phyloP scores from a whole-genome alignment of 208 protist species.

The Novymonas esmeraldas region DNA sequence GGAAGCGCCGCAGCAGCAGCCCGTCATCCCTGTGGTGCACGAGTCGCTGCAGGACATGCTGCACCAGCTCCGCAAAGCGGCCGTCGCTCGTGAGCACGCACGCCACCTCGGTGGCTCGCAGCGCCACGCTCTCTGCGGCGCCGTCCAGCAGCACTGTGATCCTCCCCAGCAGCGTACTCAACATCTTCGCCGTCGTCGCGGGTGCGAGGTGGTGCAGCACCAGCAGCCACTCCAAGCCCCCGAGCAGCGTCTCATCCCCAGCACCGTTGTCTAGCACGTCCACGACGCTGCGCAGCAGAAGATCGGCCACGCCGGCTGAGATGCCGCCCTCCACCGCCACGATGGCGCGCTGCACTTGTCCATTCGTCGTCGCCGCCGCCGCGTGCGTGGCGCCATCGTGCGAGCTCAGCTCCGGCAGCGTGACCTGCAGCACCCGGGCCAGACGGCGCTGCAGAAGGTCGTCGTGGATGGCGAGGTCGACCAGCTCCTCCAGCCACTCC shows the following conservation, averaged over 20 bases:
- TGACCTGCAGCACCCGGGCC: conserved; percentile 19
- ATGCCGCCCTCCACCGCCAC: conserved; percentile 17
- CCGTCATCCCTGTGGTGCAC: conserved; percentile 14
- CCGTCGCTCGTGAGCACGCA: conserved; percentile 43
- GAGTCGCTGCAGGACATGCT: conserved; percentile 24
- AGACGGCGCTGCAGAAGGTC: conserved; percentile 24
- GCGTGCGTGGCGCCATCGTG: conserved; percentile 21
- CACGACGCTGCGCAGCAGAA: conserved; percentile 20
- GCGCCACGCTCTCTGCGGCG: conserved; percentile 43
- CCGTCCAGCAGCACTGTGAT: conserved; percentile 45
- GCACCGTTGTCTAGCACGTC: conserved; percentile 25
- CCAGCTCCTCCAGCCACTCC: conserved; percentile 36
- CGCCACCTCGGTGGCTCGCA: conserved; percentile 49
- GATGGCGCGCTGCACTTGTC: conserved; percentile 27
- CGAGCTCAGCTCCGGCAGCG: conserved; percentile 23
- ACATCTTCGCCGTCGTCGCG: conserved; percentile 19
- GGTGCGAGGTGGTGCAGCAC: conserved; percentile 39
- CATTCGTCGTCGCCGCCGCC: conserved; percentile 19
- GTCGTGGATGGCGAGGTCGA: conserved; percentile 17
- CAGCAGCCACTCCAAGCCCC: conserved; percentile 68
- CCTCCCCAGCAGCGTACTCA: conserved; percentile 31
- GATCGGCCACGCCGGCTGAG: conserved; percentile 11
- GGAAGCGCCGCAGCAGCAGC: conserved; percentile 40
- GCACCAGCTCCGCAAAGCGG: conserved; percentile 40
- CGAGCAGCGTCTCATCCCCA: conserved; percentile 51